These are phyloP conservation scores for Phalaenopsis equestris DNA, from an alignment of 106 monocot genomes.

Conservation along the genomic window DNA sequence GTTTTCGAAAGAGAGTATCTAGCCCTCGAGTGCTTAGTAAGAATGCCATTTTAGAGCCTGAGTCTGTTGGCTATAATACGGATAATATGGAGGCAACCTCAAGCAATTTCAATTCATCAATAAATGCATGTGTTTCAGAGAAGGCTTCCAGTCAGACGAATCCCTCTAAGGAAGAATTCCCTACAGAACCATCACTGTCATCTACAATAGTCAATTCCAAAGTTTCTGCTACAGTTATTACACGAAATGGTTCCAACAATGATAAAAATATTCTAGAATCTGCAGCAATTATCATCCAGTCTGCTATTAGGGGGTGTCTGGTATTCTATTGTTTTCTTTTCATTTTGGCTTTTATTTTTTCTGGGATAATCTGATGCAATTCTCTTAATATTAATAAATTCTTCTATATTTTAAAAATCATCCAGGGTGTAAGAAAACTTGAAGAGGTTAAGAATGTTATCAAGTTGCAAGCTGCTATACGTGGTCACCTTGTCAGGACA, in stretches of 20 bases:
- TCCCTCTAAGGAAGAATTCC: constrained; percentile 1
- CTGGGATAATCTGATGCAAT: background rate
- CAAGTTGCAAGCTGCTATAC: constrained; percentile 67
- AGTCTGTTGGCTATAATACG: constrained; percentile 13
- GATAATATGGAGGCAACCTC: constrained; percentile 12
- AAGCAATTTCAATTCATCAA: constrained; percentile 11
- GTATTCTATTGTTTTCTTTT: constrained; percentile 19
- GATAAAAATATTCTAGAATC: constrained; percentile 23
- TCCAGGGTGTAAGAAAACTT: constrained; percentile 35
- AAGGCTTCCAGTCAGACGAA: constrained; percentile 20
- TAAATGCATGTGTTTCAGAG: constrained; percentile 16
- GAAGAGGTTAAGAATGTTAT: constrained; percentile 35
- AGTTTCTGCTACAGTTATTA: background rate
- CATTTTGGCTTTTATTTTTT: background rate
- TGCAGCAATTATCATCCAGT: constrained; percentile 23
- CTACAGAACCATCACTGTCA: constrained; percentile 4
- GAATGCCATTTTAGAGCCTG: constrained; percentile 30
- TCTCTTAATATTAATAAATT: constrained; percentile 1
- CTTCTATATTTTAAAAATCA: background rate
- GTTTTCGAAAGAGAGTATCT: constrained; percentile 49
- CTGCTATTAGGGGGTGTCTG: constrained; percentile 42
- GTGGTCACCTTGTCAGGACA: constrained; percentile 56
- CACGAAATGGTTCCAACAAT: background rate
- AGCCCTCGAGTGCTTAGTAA: constrained; percentile 31
- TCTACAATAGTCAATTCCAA: constrained; percentile 10